Conservation (phyloP, 78 protist species). For the Mastigamoeba balamuthi region DNA sequence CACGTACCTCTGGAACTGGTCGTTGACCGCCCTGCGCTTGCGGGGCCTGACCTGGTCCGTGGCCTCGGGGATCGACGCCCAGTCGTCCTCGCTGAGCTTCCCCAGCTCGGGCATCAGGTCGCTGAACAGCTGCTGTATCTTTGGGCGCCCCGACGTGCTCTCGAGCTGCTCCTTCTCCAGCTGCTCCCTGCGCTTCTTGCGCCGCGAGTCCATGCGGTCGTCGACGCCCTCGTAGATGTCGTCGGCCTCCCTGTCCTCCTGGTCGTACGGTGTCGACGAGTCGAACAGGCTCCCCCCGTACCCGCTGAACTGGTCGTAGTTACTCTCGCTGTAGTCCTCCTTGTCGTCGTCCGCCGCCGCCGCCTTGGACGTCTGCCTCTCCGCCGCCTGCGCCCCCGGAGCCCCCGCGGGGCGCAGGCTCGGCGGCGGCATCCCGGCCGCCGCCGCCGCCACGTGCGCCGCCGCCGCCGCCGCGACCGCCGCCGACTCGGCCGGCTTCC, state of each 20-base stretch:
- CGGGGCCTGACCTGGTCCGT: background rate
- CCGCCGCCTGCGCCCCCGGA: background rate
- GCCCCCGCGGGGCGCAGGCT: background rate
- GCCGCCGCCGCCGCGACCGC: no score
- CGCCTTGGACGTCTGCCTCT: background rate
- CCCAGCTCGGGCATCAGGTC: conserved; percentile 61
- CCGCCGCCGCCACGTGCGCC: no score
- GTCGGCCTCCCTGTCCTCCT: conserved; percentile 79
- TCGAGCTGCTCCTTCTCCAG: conserved; percentile 2
- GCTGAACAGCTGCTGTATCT: conserved; percentile 59
- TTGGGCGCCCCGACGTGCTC: conserved; percentile 49
- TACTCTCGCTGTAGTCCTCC: conserved; percentile 30
- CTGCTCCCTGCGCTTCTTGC: conserved; percentile 19
- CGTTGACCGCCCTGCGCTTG: background rate
- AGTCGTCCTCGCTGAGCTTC: conserved; percentile 35
- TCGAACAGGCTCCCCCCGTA: conserved; percentile 46
- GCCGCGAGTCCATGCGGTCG: conserved; percentile 49
- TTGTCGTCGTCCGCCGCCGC: conserved; percentile 1
- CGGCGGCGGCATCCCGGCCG: no score
- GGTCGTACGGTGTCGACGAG: conserved; percentile 53
- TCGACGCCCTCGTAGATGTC: conserved; percentile 52
- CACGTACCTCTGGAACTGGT: conserved; percentile 7
- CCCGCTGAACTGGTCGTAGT: conserved; percentile 79
- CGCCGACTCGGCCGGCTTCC: no score
- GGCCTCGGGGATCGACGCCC: conserved; percentile 52